Percentiles rank a stretch among this genome's conserved stretches.
phyloP scores from a whole-genome alignment of 1,284 basidiomycete genomes.

The Cutaneotrichosporon curvatum region DNA sequence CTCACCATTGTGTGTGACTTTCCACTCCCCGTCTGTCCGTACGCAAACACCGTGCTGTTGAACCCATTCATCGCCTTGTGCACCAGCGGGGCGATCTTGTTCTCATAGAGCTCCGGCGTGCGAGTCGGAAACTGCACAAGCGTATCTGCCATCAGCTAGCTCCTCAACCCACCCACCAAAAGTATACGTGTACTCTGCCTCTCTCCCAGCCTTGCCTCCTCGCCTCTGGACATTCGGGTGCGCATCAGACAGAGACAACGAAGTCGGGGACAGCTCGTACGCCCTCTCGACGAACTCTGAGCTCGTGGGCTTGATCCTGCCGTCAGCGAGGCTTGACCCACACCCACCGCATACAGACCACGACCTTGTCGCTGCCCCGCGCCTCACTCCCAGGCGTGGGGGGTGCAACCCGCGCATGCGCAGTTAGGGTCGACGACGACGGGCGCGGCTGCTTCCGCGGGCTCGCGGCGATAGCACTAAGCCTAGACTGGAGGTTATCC shows the following conservation, averaged over 20 bases:
- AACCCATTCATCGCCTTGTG: slow-evolving; percentile 53
- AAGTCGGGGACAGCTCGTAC: slow-evolving; percentile 35
- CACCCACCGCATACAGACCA: slow-evolving; percentile 42
- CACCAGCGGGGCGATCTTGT: slow-evolving; percentile 50
- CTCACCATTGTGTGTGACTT: slow-evolving; percentile 48
- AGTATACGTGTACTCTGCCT: slow-evolving; percentile 41
- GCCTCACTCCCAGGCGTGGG: background rate
- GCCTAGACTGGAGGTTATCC: slow-evolving; percentile 25
- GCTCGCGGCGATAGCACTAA: slow-evolving; percentile 12
- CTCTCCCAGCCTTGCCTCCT: slow-evolving; percentile 43
- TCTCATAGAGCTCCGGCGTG: slow-evolving; percentile 47
- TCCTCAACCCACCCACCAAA: slow-evolving; percentile 32
- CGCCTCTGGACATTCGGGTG: slow-evolving; percentile 44
- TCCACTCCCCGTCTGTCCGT: slow-evolving; percentile 49
- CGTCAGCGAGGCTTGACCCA: slow-evolving; percentile 2
- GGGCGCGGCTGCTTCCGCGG: slow-evolving; percentile 3
- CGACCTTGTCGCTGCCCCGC: slow-evolving; percentile 34
- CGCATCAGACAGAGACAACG: slow-evolving; percentile 35
- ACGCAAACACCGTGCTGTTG: slow-evolving; percentile 52
- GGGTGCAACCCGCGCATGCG: background rate
- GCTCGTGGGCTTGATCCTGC: slow-evolving; percentile 39
- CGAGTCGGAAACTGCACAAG: slow-evolving; percentile 43
- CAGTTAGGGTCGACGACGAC: background rate
- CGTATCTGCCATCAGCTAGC: slow-evolving; percentile 29
- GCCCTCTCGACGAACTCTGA: slow-evolving; percentile 30